Base-by-base conservation (phyloP, 495 filamentous ascomycete genomes). In the Neurospora sp. region DNA sequence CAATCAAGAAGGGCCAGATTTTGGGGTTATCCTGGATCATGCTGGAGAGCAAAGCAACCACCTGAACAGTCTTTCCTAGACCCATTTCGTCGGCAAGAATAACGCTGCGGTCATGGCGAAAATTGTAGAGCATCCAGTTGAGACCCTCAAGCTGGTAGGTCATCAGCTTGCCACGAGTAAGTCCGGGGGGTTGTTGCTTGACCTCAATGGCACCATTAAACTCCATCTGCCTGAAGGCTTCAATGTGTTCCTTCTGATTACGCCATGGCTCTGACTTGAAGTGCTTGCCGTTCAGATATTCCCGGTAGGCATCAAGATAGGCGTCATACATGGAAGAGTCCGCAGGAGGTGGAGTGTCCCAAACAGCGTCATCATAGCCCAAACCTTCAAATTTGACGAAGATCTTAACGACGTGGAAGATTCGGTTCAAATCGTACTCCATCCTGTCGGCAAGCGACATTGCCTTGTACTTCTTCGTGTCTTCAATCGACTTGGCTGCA, bases 11-110 rank as follows among this genome's bases (percentile, higher is more conserved):
- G 0, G 96, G 96, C 88, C 92, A 99, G 79, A 93, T 92, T 69
- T 86, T 86, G 54, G 95, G 94, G 39, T 81, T 79, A 38, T 93
- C 89, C 75, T 92, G 85, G 38, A 92, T 87, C n/a, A 99, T 81
- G 17, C 92, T 89, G 10, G 92, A 88, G 10, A 99, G 83, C 70
- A 97, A 88, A 3, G 89, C 90, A 71, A 99, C 94, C 70, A 98
- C 89, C 80, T 99, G 96, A 69, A 99, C 92, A 0, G 96, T 99
- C 84, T 99, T 99, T 36, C 96, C 96, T 11, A 99, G 89, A 5
- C 96, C 96, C 96, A 99, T 99, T 79, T 99, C 96, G 77, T 99
- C 96, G 3, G 96, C 96, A 3, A 99, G 88, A 77, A 99, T 96
- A n/a, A 92, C 91, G 77, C 96, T 98, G 74, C 92, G 87, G 74